Conservation (phyloP, 441 rosid genomes). For the Bocquillonia castaneifolia region DNA sequence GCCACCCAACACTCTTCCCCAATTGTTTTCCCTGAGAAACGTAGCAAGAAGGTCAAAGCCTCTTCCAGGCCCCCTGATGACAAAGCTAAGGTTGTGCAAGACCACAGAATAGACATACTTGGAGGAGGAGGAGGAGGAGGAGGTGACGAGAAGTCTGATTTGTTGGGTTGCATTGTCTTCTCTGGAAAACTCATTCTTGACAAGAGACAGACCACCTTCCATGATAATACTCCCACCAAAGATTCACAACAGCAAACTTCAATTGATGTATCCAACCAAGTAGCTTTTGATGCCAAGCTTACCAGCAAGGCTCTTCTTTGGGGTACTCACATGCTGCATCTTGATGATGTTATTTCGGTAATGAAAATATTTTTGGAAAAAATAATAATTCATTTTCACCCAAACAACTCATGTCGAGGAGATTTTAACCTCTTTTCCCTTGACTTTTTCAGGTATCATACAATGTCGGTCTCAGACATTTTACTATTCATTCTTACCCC, state of each 20-base stretch:
- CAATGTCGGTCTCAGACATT: conserved; percentile 76
- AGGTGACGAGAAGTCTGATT: conserved; percentile 88
- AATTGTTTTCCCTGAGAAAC: conserved; percentile 83
- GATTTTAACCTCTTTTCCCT: neutral
- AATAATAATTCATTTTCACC: neutral
- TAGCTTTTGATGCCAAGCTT: conserved; percentile 68
- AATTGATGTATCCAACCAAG: conserved; percentile 43
- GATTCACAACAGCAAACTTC: conserved; percentile 42
- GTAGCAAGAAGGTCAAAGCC: conserved; percentile 63
- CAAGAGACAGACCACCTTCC: conserved; percentile 50
- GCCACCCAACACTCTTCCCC: conserved; percentile 79
- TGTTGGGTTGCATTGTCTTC: conserved; percentile 70
- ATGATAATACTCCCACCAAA: conserved; percentile 28
- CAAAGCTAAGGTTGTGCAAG: conserved; percentile 40
- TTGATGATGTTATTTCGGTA: conserved; percentile 78
- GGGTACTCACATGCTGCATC: conserved; percentile 71
- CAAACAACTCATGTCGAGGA: neutral
- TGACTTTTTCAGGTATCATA: conserved; percentile 64
- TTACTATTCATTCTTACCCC: conserved; percentile 90
- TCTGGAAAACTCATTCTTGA: conserved; percentile 71
- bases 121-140: conserved; percentile 40
- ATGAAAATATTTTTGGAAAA: neutral
- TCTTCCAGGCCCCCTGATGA: conserved; percentile 45
- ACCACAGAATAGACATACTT: conserved; percentile 65
- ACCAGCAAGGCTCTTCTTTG: conserved; percentile 80